A percentile compares a stretch with the other conserved stretches of the same genome.
Evolutionary conservation across 805 yeast genomes (phyloP).

Genomic region (Schizosaccharomyces osmophilus): DNA sequence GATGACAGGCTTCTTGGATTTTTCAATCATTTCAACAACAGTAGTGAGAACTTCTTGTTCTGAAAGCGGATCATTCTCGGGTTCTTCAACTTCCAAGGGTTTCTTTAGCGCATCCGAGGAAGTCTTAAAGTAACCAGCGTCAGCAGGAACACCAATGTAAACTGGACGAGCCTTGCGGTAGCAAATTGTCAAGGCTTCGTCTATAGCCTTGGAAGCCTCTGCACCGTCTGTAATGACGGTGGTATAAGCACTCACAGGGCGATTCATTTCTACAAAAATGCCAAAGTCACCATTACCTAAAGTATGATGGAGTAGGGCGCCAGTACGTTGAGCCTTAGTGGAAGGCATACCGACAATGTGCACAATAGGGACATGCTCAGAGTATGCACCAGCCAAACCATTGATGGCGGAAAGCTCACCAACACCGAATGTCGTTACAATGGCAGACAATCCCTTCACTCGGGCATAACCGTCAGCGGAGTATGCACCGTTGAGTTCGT

Average conservation of each 20-base stretch:
- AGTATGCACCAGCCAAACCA: conserved; percentile 60
- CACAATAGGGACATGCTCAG: conserved; percentile 55
- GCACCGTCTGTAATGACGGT: conserved; percentile 23
- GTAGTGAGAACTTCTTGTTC: conserved; percentile 37
- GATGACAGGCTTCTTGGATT: conserved; percentile 34
- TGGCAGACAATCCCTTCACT: conserved; percentile 37
- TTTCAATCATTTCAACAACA: conserved; percentile 27
- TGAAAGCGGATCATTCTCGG: conserved; percentile 8
- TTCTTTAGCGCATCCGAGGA: conserved; percentile 15
- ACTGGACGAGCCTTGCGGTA: conserved; percentile 13
- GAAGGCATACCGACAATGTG: conserved; percentile 64
- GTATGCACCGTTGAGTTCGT: conserved; percentile 74
- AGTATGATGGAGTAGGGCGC: conserved; percentile 56
- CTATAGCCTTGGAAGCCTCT: conserved; percentile 35
- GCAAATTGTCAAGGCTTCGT: conserved; percentile 27
- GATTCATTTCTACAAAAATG: conserved; percentile 48
- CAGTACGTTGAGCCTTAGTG: background rate
- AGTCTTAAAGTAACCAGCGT: conserved; percentile 6
- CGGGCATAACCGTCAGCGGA: conserved; percentile 79
- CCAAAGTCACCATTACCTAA: conserved; percentile 64
- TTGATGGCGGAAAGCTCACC: conserved; percentile 72
- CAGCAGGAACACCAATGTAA: conserved; percentile 10
- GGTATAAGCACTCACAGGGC: conserved; percentile 24
- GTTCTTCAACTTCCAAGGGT: conserved; percentile 14
- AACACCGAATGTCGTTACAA: conserved; percentile 42